Evolutionary conservation across 495 filamentous ascomycete species (phyloP).

Genomic region (Daldinia caldariorum): DNA sequence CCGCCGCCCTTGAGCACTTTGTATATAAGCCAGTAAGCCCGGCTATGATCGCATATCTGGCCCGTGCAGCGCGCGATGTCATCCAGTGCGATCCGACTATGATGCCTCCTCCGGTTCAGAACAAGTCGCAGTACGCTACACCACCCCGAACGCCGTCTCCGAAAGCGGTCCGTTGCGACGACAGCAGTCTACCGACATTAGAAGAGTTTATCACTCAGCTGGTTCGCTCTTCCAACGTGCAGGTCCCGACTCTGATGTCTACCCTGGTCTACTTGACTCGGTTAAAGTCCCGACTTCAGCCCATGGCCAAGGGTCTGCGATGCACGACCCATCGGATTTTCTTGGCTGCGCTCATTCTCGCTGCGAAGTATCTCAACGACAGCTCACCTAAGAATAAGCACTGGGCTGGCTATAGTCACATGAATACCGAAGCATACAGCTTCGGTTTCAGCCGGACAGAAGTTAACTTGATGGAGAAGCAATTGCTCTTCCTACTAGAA

Average conservation of each 20-base stretch:
- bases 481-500: constrained; percentile 90
- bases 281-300: constrained; percentile 82
- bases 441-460: constrained; percentile 95
- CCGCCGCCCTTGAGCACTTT: constrained; percentile 88
- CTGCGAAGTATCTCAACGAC: constrained; percentile 98
- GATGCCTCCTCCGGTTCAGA: constrained; percentile 52
- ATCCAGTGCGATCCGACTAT: constrained; percentile 84
- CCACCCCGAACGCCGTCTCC: constrained; percentile 72
- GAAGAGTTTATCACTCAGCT: constrained; percentile 91
- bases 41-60: constrained; percentile 88
- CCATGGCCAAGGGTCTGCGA: constrained; percentile 94
- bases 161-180: constrained; percentile 57
- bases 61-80: constrained; percentile 81
- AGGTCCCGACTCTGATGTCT: constrained; percentile 96
- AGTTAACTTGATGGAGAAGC: constrained; percentile 99
- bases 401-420: constrained; percentile 93
- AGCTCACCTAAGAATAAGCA: constrained; percentile 99
- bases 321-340: constrained; percentile 99
- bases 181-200: constrained; percentile 72
- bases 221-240: constrained; percentile 91
- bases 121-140: constrained; percentile 69
- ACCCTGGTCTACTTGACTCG: constrained; percentile 91
- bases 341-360: constrained; percentile 86
- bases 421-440: constrained; percentile 68
- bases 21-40: constrained; percentile 80